phyloP scores from a whole-genome alignment of 345 rosid genomes.

The Brassica nigra region DNA sequence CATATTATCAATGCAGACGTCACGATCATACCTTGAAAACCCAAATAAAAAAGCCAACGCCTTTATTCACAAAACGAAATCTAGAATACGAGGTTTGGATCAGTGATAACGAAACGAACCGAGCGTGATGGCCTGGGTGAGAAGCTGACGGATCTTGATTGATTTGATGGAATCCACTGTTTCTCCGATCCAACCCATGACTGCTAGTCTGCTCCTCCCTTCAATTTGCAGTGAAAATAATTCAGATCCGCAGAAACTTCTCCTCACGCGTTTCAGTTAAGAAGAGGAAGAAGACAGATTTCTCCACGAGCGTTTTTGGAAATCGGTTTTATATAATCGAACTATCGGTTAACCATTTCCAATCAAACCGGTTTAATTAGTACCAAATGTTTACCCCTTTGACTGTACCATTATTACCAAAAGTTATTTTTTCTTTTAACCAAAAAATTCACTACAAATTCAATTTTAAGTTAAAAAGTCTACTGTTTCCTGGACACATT shows the following conservation, averaged over 20 bases:
- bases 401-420: not conserved
- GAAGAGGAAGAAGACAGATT: not conserved
- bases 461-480: no score
- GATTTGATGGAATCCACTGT: conserved; percentile 77
- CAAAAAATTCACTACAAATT: no score
- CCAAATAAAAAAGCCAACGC: not conserved
- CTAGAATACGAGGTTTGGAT: not conserved
- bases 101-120: conserved; percentile 49
- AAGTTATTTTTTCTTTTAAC: no score
- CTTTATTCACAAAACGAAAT: not conserved
- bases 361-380: conserved; percentile 28
- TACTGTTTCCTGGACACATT: no score
- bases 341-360: conserved; percentile 4
- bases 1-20: conserved; percentile 95
- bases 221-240: not conserved
- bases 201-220: conserved; percentile 2
- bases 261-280: conserved; percentile 15
- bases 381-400: not conserved
- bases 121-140: conserved; percentile 76
- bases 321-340: conserved; percentile 20
- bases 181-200: conserved; percentile 84
- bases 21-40: conserved; percentile 79
- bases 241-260: conserved; percentile 21
- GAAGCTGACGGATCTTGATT: conserved; percentile 85
- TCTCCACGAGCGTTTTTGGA: conserved; percentile 12